These are phyloP conservation scores for Erysiphe neolycopersici DNA, from an alignment of 2,329 filamentous ascomycete species.

Conservation along the genomic window DNA sequence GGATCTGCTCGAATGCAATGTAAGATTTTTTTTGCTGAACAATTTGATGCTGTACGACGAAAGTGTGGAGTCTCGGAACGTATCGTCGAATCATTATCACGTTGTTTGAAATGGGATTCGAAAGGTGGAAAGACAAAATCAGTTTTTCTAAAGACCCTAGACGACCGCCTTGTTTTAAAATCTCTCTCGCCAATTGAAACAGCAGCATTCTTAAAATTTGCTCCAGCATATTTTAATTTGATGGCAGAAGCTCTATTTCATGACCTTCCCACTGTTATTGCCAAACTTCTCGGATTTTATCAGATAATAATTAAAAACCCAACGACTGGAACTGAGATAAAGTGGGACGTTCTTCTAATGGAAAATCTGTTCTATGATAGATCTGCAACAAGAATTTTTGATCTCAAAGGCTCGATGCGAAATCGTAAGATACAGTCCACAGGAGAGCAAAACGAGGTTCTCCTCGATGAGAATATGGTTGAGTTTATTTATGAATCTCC, in stretches of 20 bases:
- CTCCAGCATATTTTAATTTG: conserved; percentile 88
- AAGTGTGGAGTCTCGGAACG: conserved; percentile 86
- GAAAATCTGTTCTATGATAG: conserved; percentile 97
- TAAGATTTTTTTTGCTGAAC: conserved; percentile 96
- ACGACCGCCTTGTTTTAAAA: conserved; percentile 62
- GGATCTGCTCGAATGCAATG: conserved; percentile 87
- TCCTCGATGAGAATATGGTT: conserved; percentile 95
- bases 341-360: conserved; percentile 82
- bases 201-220: conserved; percentile 79
- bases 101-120: conserved; percentile 93
- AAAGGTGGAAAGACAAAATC: conserved; percentile 96
- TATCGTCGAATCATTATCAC: conserved; percentile 80
- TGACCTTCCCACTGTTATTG: conserved; percentile 82
- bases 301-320: conserved; percentile 95
- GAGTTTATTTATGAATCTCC: conserved; percentile 97
- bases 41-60: conserved; percentile 78
- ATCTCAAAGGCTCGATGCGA: conserved; percentile 93
- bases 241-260: conserved; percentile 94
- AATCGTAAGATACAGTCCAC: conserved; percentile 94
- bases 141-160: conserved; percentile 84
- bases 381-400: conserved; percentile 67
- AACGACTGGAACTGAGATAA: conserved; percentile 70
- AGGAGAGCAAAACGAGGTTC: conserved; percentile 83
- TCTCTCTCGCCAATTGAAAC: conserved; percentile 78
- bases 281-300: conserved; percentile 97